Evolutionary conservation across 2,329 filamentous ascomycete genomes (phyloP), one percentile per base, ranked within the genome.

Genomic region (Graphiopsis chlorocephala): DNA sequence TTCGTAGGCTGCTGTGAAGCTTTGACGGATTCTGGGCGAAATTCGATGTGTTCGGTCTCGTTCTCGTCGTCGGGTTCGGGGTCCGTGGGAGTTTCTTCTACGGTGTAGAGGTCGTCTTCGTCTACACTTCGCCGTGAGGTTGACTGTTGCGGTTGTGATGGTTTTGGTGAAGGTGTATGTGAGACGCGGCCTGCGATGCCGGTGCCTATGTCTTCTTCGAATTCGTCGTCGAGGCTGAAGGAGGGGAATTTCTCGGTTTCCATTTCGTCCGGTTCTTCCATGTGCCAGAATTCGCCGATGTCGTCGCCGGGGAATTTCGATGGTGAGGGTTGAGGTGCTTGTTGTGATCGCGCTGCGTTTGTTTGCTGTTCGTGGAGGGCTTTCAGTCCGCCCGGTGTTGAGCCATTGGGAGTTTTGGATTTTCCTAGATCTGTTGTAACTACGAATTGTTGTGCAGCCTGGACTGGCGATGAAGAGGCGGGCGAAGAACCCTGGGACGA

Each of bases 1-100:
- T 66, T 68, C 6, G 71, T 72, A 4, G 75, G 72, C 61, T 76
- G 75, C 42, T 71, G 72, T 11, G 71, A 67, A 45, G 70, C 56
- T 61, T 65, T 52, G 29, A 71, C 64, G 23, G 72, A 68, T 60
- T 67, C 61, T 20, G 75, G 65, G 56, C 68, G 63, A 64, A 71
- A 62, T 12, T 62, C 67, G 23, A 74, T 56, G 61, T 71, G 66
- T 20, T 70, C 61, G 25, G 71, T 63, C 60, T 68, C 63, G 56
- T 66, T 52, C 28, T 69, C 55, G 17, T 52, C n/a, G 3, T 58
- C 38, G 20, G 38, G 35, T 23, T 56, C 20, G 12, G 47, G 47
- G 38, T 29, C 35, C 10, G 31, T 31, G 23, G 29, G 25, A 14
- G 23, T 42, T 64, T 26, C 31, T 38, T 65, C 61, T 10, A 61